Evolutionary conservation across 176 grass and related monocot species (phyloP).

Genomic region (Ensete glaucum): DNA sequence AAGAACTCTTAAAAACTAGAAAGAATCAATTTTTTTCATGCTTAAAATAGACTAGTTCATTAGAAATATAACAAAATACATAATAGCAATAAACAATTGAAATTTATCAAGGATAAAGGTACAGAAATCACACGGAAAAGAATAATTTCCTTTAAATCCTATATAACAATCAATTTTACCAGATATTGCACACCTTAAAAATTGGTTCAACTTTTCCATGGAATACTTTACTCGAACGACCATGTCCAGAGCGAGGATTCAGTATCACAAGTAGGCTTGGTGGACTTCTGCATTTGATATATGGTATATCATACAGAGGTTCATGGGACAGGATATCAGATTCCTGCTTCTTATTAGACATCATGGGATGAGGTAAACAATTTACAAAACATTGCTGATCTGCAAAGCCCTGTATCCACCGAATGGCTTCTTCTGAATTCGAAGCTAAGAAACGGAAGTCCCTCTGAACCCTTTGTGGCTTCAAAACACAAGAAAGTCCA

Average conservation of each 20-base stretch:
- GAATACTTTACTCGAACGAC: slow-evolving; percentile 84
- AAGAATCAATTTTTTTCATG: neutral
- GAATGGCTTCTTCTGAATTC: slow-evolving; percentile 54
- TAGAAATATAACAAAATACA: neutral
- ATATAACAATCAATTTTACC: neutral
- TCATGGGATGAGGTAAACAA: slow-evolving; percentile 43
- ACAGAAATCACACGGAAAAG: neutral
- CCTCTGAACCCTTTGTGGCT: slow-evolving; percentile 50
- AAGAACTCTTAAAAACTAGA: neutral
- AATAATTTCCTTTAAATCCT: neutral
- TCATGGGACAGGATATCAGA: slow-evolving; percentile 41
- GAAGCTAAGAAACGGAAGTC: slow-evolving; percentile 79
- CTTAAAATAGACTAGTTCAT: neutral
- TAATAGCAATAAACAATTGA: neutral
- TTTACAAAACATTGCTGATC: slow-evolving; percentile 83
- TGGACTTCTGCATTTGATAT: slow-evolving; percentile 70
- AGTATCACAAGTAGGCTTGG: slow-evolving; percentile 86
- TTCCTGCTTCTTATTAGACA: slow-evolving; percentile 45
- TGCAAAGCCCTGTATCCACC: slow-evolving; percentile 78
- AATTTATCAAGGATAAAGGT: neutral
- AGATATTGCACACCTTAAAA: slow-evolving; percentile 59
- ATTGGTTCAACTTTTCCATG: slow-evolving; percentile 92
- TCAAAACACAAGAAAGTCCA: slow-evolving; percentile 64
- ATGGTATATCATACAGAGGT: slow-evolving; percentile 55
- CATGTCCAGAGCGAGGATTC: slow-evolving; percentile 94